Conservation (phyloP, 257 asterid species). For the Jacaranda mimosifolia region DNA sequence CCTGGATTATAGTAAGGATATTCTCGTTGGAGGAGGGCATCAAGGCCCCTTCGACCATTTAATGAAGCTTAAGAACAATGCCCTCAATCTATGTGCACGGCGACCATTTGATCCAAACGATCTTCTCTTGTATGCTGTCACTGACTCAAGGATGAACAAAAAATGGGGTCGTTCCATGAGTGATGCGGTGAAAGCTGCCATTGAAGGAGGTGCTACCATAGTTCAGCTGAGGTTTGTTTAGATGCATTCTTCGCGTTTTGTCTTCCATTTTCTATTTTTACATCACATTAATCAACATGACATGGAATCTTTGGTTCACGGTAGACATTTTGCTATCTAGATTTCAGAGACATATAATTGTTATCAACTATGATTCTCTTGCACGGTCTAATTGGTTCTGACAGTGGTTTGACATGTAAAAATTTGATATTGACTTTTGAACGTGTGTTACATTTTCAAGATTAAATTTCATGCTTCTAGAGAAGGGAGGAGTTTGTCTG, state of each 20-base stretch:
- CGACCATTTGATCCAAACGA: constrained; percentile 67
- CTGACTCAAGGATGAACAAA: constrained; percentile 92
- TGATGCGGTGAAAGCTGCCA: constrained; percentile 84
- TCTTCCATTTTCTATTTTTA: background rate
- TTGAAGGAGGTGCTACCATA: constrained; percentile 94
- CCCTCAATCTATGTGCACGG: constrained; percentile 34
- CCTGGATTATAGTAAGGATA: constrained; percentile 81
- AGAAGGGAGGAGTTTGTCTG: background rate
- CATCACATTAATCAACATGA: constrained; percentile 13
- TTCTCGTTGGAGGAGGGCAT: constrained; percentile 71
- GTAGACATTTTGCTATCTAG: constrained; percentile 12
- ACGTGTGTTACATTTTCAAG: background rate
- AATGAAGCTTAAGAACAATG: constrained; percentile 70
- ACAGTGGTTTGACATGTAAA: background rate
- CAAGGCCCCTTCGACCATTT: constrained; percentile 95
- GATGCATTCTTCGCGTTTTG: background rate
- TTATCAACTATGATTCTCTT: background rate
- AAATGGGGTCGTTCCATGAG: constrained; percentile 82
- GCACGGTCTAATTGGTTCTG: background rate
- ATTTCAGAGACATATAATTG: background rate
- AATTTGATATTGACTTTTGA: background rate
- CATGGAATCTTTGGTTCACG: background rate
- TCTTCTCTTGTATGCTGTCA: constrained; percentile 93
- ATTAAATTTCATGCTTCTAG: constrained; percentile 3
- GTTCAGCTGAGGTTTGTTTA: constrained; percentile 84